Conservation (phyloP, 306 rosid species). For the Myrica gale region DNA sequence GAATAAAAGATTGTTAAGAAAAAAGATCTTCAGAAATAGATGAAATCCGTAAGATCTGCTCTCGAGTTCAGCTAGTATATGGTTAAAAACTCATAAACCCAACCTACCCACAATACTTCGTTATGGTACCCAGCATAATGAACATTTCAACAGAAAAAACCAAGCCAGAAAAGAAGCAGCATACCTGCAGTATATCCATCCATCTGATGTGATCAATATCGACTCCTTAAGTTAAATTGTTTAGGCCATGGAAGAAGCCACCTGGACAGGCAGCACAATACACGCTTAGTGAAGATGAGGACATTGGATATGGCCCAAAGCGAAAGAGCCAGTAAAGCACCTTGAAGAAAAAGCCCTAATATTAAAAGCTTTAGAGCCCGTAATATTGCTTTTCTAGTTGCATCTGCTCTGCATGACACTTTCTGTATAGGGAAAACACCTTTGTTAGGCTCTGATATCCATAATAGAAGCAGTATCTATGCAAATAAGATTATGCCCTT, state of each 20-base stretch:
- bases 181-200: too few species aligned
- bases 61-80: too few species aligned
- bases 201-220: slow-evolving; percentile 70
- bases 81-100: too few species aligned
- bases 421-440: slow-evolving; percentile 47
- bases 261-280: slow-evolving; percentile 43
- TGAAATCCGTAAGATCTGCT: too few species aligned
- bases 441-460: slow-evolving; percentile 11
- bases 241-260: slow-evolving; percentile 80
- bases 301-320: not conserved
- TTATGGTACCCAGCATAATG: too few species aligned
- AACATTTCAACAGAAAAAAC: too few species aligned
- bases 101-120: too few species aligned
- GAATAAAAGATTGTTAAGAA: too few species aligned
- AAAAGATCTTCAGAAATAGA: too few species aligned
- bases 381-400: slow-evolving; percentile 62
- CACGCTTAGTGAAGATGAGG: slow-evolving; percentile 10
- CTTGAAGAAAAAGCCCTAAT: slow-evolving; percentile 93
- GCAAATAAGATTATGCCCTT: too few species aligned
- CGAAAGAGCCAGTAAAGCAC: slow-evolving; percentile 34
- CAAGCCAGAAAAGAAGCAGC: too few species aligned
- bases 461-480: not conserved
- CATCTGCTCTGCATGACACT: slow-evolving; percentile 52
- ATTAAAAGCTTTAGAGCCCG: slow-evolving; percentile 73
- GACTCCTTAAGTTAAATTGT: slow-evolving; percentile 78